Conservation (phyloP, 805 yeast species). For the Sporopachydermia quercuum region DNA sequence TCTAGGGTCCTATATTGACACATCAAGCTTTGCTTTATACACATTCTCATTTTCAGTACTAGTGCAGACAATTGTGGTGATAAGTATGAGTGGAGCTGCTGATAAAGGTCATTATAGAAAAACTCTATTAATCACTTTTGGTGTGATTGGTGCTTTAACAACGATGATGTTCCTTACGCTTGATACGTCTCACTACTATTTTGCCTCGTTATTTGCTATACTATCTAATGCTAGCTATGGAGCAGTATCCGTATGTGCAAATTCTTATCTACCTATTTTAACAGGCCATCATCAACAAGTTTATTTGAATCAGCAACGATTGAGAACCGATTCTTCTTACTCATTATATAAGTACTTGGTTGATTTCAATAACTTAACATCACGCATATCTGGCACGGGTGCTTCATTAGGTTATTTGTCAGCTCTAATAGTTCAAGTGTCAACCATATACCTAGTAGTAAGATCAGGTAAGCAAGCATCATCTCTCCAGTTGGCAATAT, state of each 20-base stretch:
- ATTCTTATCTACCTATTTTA: constrained; percentile 52
- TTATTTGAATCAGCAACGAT: not conserved
- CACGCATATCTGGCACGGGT: constrained; percentile 50
- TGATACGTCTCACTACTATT: constrained; percentile 27
- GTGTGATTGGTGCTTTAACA: constrained; percentile 39
- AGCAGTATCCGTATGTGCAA: constrained; percentile 67
- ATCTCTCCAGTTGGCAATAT: constrained; percentile 43
- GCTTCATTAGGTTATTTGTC: constrained; percentile 58
- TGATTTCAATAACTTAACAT: constrained; percentile 19
- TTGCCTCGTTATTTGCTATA: constrained; percentile 42
- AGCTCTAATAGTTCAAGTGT: constrained; percentile 51
- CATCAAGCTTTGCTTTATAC: constrained; percentile 60
- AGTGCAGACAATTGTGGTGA: constrained; percentile 54
- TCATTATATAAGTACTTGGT: not conserved
- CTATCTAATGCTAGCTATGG: constrained; percentile 60
- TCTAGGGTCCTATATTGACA: constrained; percentile 38
- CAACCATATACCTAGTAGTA: constrained; percentile 36
- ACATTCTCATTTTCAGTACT: constrained; percentile 60
- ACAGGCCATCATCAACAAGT: constrained; percentile 27
- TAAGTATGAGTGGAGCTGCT: constrained; percentile 60
- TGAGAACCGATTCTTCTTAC: not conserved
- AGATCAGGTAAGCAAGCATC: constrained; percentile 22
- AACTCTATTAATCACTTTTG: constrained; percentile 37
- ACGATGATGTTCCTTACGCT: constrained; percentile 32
- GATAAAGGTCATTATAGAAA: constrained; percentile 52